Base-by-base conservation (phyloP, 2,329 filamentous ascomycete species). In the Thielaviopsis populi region DNA sequence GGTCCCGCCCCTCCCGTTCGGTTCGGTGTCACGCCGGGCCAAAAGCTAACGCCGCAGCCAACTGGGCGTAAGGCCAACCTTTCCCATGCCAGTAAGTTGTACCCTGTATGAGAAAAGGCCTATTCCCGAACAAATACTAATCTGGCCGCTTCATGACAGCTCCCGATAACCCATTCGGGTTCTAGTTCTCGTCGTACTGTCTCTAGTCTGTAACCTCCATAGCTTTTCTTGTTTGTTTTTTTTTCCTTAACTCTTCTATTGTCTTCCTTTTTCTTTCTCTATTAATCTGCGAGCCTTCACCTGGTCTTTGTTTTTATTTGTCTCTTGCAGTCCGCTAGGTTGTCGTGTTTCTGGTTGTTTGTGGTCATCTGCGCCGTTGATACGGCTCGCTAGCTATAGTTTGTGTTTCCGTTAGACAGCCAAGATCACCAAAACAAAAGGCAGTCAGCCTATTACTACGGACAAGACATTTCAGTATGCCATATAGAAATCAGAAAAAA, bases 31-130 rank as follows among this genome's bases (percentile, higher is more conserved):
- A 80, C 83, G 65, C 77, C 79, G 33, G 77, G 84, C 37, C 90
- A 91, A 75, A 94, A 88, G 74, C 76, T 97, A 69, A 80, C 83
- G 66, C 85, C 91, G 37, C 94, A 97, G 76, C 82, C 90, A 33
- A 99, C 94, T 6, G 94, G 94, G 68, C 80, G 88, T 70, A 85
- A 88, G 77, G 94, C 94, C 64, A 96, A 97, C 73, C 80, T 99
- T 69, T 81, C 88, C 62, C 89, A 95, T 83, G 94, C 94, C 71
- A 99, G 92, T 97, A 86, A 87, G 92, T 91, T 37, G 33, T 37
- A 37, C 33, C 33, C 33, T 37, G 4, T 37, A 37, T 1, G 5
- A 37, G 7, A 33, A 5, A 8, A 37, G 10, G 10, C 33, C 7
- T 37, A 8, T 37, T 37, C 5, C 33, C 10, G 33, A 37, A 37